Base-by-base conservation (phyloP, 164 flowering plant genomes). In the Cinnamomum chago region DNA sequence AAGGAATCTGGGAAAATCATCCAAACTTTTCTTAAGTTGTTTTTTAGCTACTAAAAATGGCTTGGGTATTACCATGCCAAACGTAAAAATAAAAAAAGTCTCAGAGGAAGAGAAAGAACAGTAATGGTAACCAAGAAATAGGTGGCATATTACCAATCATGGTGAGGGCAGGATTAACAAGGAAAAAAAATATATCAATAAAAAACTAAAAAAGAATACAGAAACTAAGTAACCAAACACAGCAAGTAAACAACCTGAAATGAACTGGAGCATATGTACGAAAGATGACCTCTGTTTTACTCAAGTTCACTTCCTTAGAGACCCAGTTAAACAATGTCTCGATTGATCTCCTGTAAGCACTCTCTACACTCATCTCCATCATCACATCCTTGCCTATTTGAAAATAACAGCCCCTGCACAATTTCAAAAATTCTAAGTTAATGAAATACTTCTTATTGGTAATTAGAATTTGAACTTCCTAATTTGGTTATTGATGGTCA, bases 191-290 rank as follows among this genome's bases (percentile, higher is more conserved):
- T 55, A 3, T 30, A 55, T 20, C 60, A 20, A 55, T 55, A 55
- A 15, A 15, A 20, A 55, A 55, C 3, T n/a, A 52, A 52, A 52
- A 4, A 17, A 52, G 58, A 55, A 15, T 15, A 55, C n/a, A 55
- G 60, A 55, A 15, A 55, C n/a, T 55, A 5, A 55, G 60, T 20
- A 11, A 55, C 60, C 5, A 55, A 55, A 55, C n/a, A 17, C 20
- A 20, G 2, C 15, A 55, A 55, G n/a, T 25, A 70, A 76, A 77
- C 25, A 68, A 90, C 99, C 99, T 93, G 96, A 92, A 95, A 86
- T 95, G 99, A 17, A 89, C 95, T 3, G 97, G 98, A 35, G 99
- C 87, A 79, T 81, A 92, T 47, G 93, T 85, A 5, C 97, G 97
- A 73, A 90, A 95, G 79, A 89, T 84, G 76, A 93, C 92, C 64